Evolutionary conservation across 2,329 filamentous ascomycete species (phyloP), one percentile per base, ranked within the genome.

Genomic region (Fusarium sp.): DNA sequence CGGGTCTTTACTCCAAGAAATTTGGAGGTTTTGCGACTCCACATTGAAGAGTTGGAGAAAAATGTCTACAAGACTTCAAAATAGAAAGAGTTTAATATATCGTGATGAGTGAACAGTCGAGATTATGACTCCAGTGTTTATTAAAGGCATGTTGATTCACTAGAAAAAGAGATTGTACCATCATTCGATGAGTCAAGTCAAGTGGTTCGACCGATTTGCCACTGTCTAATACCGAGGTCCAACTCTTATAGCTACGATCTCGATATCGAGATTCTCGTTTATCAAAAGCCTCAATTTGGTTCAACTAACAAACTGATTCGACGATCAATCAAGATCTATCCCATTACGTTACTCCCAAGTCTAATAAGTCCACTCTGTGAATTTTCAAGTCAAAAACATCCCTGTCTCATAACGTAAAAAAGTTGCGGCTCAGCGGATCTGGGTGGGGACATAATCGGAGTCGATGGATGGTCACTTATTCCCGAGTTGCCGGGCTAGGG

Each of bases 391-490:
- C 15, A 27, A 8, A 33, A 39, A 62, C 2, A 68, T 35, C 65
- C 65, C 5, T 62, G 65, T 67, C 41, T 54, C 46, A 66, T 68
- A 68, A 68, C 65, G 65, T 68, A 68, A 68, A 62, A 68, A n/a
- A 2, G 33, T 25, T 58, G 63, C 63, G 63, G 62, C 63, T 53
- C 63, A 25, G 49, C 55, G 63, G 63, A 68, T 66, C 53, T 27
- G 9, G 11, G 59, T 59, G 59, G 59, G 38, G 27, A 5, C 41
- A 2, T 33, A 35, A 42, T 45, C 50, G 13, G 33, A 41, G 31
- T 33, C 39, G 22, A 35, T 39, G 11, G n/a, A 5, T 5, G 4
- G 3, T 14, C 1, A 39, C 4, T 59, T 46, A 59, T 62, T 59
- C 39, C 59, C 41, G 41, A 44, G 20, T 44, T 42, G 52, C 18